A percentile compares a stretch with the other conserved stretches of the same genome.
These are phyloP conservation scores for Naganishia onofrii DNA, from an alignment of 768 basidiomycete species.

Conservation along the genomic window DNA sequence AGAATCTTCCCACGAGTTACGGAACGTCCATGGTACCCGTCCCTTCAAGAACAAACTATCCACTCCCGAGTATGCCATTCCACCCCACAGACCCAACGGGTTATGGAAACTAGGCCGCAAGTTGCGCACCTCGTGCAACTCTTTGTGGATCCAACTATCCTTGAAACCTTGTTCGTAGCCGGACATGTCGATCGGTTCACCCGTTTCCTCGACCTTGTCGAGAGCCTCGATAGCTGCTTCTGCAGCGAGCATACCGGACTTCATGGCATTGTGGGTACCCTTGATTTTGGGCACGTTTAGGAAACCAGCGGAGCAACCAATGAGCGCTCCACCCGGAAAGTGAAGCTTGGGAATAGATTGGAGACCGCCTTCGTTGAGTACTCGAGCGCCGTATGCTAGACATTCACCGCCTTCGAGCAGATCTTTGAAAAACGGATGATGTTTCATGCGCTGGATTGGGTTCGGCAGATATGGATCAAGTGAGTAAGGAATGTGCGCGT, in stretches of 20 bases:
- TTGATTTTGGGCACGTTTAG: slow-evolving; percentile 97
- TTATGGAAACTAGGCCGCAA: slow-evolving; percentile 80
- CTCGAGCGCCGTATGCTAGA: slow-evolving; percentile 84
- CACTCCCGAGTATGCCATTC: slow-evolving; percentile 81
- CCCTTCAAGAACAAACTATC: slow-evolving; percentile 83
- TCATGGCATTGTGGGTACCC: slow-evolving; percentile 98
- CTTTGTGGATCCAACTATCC: slow-evolving; percentile 77
- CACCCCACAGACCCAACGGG: slow-evolving; percentile 76
- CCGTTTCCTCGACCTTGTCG: slow-evolving; percentile 27
- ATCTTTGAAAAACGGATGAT: slow-evolving; percentile 85
- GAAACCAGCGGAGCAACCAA: slow-evolving; percentile 86
- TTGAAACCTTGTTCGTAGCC: slow-evolving; percentile 68
- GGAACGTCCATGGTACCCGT: slow-evolving; percentile 87
- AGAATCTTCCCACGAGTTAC: slow-evolving; percentile 63
- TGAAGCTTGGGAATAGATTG: slow-evolving; percentile 80
- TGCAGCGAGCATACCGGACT: slow-evolving; percentile 94
- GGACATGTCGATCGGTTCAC: slow-evolving; percentile 61
- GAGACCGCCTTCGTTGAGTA: slow-evolving; percentile 87
- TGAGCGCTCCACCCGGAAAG: slow-evolving; percentile 92
- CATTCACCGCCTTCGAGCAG: slow-evolving; percentile 74
- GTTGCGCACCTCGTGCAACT: slow-evolving; percentile 87
- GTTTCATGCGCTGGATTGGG: slow-evolving; percentile 76
- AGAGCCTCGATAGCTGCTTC: slow-evolving; percentile 76
- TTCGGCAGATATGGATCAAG: neutral
- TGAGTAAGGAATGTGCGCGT: neutral